Conservation (phyloP, 1,139 yeast genomes). For the Ashbya aceris region DNA sequence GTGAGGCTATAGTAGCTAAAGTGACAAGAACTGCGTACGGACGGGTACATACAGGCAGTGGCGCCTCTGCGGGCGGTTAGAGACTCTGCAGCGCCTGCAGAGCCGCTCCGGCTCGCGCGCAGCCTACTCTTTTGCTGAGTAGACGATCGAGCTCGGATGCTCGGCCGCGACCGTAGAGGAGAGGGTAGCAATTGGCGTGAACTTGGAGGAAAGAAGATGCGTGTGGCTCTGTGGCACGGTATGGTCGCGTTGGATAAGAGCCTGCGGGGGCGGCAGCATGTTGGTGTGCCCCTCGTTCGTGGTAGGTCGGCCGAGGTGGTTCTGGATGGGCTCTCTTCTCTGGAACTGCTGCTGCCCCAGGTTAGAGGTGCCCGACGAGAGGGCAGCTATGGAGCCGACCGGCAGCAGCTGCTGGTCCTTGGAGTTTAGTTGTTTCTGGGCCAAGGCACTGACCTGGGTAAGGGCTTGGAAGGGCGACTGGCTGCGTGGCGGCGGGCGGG, state of each 20-base stretch:
- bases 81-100: too few species aligned
- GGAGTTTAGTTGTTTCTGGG: conserved; percentile 4
- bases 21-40: too few species aligned
- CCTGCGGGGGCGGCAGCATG: conserved; percentile 2
- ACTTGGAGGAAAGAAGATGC: background rate
- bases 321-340: background rate
- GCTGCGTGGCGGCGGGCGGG: conserved; percentile 2
- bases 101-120: too few species aligned
- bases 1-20: too few species aligned
- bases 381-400: conserved; percentile 3
- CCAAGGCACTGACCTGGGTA: conserved; percentile 2
- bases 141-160: background rate
- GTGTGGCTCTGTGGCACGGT: background rate
- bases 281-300: background rate
- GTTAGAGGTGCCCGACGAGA: background rate
- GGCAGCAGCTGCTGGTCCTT: conserved; percentile 4
- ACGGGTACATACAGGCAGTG: too few species aligned
- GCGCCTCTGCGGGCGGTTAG: too few species aligned
- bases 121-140: background rate
- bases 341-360: background rate
- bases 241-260: background rate
- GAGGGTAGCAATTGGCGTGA: conserved; percentile 1
- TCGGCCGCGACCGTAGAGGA: conserved; percentile 2
- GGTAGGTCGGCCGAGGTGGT: background rate
- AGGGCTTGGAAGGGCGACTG: conserved; percentile 3